A percentile compares a stretch with the other conserved stretches of the same genome.
Evolutionary conservation across 306 rosid species (phyloP).

Genomic region (Acmispon strigosus): DNA sequence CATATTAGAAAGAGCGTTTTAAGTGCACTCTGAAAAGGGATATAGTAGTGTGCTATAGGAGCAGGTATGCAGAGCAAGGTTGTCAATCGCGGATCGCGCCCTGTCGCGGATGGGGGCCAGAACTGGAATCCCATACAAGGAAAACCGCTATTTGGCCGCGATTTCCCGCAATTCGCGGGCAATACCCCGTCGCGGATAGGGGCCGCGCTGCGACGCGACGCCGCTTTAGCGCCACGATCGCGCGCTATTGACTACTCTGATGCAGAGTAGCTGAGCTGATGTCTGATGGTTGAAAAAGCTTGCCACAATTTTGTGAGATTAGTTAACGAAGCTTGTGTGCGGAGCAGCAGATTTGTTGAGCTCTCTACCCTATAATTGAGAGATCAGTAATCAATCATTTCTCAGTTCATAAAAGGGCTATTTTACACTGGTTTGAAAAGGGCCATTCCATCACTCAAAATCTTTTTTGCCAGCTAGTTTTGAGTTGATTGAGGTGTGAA

Average conservation of each 20-base stretch:
- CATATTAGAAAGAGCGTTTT: background rate
- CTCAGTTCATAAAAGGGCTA: too few species aligned
- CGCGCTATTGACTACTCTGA: too few species aligned
- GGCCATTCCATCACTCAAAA: background rate
- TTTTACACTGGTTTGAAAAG: background rate
- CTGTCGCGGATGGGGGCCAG: too few species aligned
- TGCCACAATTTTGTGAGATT: background rate
- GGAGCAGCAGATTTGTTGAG: background rate
- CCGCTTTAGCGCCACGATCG: too few species aligned
- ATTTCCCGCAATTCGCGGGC: too few species aligned
- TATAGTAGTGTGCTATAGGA: constrained; percentile 10
- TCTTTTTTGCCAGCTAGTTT: background rate
- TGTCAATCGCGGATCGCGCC: too few species aligned
- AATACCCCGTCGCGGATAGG: too few species aligned
- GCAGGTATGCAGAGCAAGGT: too few species aligned
- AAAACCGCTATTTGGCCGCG: too few species aligned
- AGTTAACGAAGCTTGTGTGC: background rate
- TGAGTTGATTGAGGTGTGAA: background rate
- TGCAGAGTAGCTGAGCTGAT: background rate
- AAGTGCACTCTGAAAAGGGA: background rate
- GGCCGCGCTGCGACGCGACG: too few species aligned
- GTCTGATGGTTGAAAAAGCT: background rate
- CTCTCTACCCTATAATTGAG: background rate
- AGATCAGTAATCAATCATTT: too few species aligned
- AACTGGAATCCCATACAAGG: too few species aligned